Conservation (phyloP, 352 stramenopile species). For the Phytophthora hibernalis region DNA sequence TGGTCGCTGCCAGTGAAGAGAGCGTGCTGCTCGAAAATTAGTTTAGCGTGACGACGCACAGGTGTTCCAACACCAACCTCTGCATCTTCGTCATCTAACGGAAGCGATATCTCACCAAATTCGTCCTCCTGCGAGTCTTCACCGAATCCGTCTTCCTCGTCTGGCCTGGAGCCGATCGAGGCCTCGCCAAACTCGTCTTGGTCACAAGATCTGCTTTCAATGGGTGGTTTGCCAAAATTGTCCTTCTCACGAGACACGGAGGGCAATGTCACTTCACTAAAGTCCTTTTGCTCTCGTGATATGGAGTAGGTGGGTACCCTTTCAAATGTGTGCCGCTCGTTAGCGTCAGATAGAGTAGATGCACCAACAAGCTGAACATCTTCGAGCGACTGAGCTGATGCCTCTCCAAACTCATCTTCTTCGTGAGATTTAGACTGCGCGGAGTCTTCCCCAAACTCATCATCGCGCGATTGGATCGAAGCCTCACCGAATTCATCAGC, state of each 20-base stretch:
- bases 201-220: neutral
- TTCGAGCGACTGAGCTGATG: neutral
- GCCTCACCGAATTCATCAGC: slow-evolving; percentile 1
- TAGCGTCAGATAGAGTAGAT: neutral
- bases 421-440: slow-evolving; percentile 13
- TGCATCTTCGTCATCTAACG: slow-evolving; percentile 16
- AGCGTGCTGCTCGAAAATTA: neutral
- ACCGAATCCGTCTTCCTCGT: slow-evolving; percentile 5
- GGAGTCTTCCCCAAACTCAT: slow-evolving; percentile 10
- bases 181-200: slow-evolving; percentile 6
- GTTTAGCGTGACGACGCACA: neutral
- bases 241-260: slow-evolving; percentile 1
- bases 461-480: neutral
- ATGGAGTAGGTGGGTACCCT: neutral
- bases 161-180: neutral
- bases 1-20: slow-evolving; percentile 1
- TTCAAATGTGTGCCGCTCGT: neutral
- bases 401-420: neutral
- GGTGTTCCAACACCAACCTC: neutral
- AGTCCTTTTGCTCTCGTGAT: neutral
- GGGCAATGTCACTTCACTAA: neutral
- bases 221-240: slow-evolving; percentile 1
- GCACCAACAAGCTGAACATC: neutral
- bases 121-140: slow-evolving; percentile 5
- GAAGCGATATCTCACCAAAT: slow-evolving; percentile 29